Base-by-base conservation (phyloP, 208 protist species). In the Borovskyia barvae region DNA sequence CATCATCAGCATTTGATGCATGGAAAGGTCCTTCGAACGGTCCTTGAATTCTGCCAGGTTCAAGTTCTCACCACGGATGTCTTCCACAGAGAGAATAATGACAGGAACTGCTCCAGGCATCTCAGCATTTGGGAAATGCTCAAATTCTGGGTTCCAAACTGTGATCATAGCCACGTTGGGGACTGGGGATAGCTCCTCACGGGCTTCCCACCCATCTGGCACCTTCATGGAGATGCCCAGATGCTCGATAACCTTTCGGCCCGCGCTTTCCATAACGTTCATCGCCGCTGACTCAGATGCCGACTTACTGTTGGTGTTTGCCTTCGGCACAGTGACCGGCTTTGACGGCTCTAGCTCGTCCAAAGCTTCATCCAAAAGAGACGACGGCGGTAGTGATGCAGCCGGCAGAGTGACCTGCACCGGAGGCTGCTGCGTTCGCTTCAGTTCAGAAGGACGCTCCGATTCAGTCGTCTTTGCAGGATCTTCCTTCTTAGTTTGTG, bases 1-100 rank as follows among this genome's bases (percentile, higher is more conserved):
- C 78, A 92, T 86, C 82, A 90, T 92, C 4, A 82, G 59, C 82
- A 92, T 85, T 64, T 92, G 85, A 59, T 85, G 73, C 53, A 89
- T 69, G 0, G 79, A 82, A 39, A 87, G 40, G 26, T 76, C 51
- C 66, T 90, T 89, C 25, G 73, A 87, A 20, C 81, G 77, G n/a
- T 92, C 82, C 51, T 86, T 87, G 43, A 90, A 92, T 53, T 92
- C 81, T 22, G 33, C 33, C 5, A 92, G 63, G 56, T 77, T 80
- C 11, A 90, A 65, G 66, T 87, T 87, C 69, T 92, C 81, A 11
- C 65, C 71, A 36, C 73, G 76, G 30, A 89, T 77, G 55, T 92
- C 85, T 74, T 92, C 81, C 5, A 87, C 80, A 26, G 79, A 85
- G 20, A 92, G 63, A 26, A 89, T 70, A 56, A 92, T 85, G 22